Percentiles rank a stretch among this genome's conserved stretches.
Evolutionary conservation across 2,329 filamentous ascomycete species (phyloP).

Genomic region (Nemania bipapillata): DNA sequence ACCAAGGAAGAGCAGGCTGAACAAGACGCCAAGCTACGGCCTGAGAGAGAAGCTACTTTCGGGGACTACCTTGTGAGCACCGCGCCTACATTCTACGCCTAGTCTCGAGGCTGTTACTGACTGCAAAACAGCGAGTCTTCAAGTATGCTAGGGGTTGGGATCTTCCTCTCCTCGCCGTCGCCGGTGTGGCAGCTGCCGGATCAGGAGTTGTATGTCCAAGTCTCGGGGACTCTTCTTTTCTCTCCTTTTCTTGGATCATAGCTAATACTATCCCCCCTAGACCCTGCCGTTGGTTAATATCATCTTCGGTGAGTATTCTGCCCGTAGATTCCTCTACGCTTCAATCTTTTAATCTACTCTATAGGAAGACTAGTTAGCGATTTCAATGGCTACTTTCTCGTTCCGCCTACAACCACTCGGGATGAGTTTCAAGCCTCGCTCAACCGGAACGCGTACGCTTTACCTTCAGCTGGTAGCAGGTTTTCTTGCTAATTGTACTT

Average conservation of each 20-base stretch:
- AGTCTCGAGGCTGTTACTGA: constrained; percentile 28
- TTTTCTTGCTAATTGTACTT: constrained; percentile 30
- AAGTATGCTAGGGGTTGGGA: constrained; percentile 66
- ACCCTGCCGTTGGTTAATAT: constrained; percentile 70
- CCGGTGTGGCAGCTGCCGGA: constrained; percentile 61
- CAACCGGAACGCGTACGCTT: constrained; percentile 60
- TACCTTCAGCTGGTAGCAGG: background rate
- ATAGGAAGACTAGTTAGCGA: constrained; percentile 59
- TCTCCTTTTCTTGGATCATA: background rate
- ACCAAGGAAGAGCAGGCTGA: constrained; percentile 47
- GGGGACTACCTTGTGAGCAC: constrained; percentile 57
- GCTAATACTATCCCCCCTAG: constrained; percentile 41
- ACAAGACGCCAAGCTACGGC: constrained; percentile 53
- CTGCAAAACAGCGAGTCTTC: constrained; percentile 60
- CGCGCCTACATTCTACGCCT: background rate
- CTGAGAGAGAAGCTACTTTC: constrained; percentile 59
- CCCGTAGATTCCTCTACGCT: constrained; percentile 8
- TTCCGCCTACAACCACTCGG: constrained; percentile 50
- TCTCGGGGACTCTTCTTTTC: too few relatives aligned
- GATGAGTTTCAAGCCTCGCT: constrained; percentile 56
- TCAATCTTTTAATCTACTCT: constrained; percentile 23
- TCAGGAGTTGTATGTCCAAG: constrained; percentile 57
- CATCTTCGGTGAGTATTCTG: constrained; percentile 60
- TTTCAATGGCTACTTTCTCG: constrained; percentile 59
- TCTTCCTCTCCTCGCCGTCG: constrained; percentile 60